Evolutionary conservation across 805 yeast genomes (phyloP).

Genomic region (Candida peoriensis): DNA sequence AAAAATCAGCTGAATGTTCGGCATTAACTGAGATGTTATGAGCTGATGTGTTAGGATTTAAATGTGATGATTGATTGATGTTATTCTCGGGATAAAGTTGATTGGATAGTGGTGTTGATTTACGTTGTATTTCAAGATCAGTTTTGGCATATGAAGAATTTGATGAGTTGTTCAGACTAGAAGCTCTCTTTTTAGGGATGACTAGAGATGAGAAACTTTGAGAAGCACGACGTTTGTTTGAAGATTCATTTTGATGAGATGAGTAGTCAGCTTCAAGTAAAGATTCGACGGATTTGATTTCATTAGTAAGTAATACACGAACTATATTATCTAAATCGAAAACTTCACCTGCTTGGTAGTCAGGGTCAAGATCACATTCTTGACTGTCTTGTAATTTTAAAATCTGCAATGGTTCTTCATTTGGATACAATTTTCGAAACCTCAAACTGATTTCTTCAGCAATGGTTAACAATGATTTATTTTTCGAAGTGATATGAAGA

Average conservation of each 20-base stretch:
- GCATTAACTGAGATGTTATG: conserved; percentile 25
- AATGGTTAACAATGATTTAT: conserved; percentile 41
- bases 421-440: conserved; percentile 61
- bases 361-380: conserved; percentile 77
- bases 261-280: conserved; percentile 5
- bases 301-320: conserved; percentile 39
- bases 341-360: conserved; percentile 58
- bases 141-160: conserved; percentile 2
- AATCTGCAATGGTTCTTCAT: conserved; percentile 48
- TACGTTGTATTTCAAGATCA: conserved; percentile 21
- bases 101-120: conserved; percentile 35
- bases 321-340: conserved; percentile 47
- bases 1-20: conserved; percentile 30
- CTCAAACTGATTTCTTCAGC: conserved; percentile 50
- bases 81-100: conserved; percentile 30
- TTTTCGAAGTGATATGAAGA: conserved; percentile 54
- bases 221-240: conserved; percentile 22
- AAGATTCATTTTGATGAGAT: background rate
- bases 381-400: conserved; percentile 61
- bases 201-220: conserved; percentile 15
- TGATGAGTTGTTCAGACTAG: conserved; percentile 5
- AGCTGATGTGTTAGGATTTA: conserved; percentile 12
- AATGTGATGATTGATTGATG: conserved; percentile 14
- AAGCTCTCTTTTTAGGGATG: conserved; percentile 24
- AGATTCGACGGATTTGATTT: conserved; percentile 27